Percentiles rank a stretch among this genome's conserved stretches.
These are phyloP conservation scores for Botryotinia calthae DNA, from an alignment of 2,329 filamentous ascomycete species.

Conservation along the genomic window DNA sequence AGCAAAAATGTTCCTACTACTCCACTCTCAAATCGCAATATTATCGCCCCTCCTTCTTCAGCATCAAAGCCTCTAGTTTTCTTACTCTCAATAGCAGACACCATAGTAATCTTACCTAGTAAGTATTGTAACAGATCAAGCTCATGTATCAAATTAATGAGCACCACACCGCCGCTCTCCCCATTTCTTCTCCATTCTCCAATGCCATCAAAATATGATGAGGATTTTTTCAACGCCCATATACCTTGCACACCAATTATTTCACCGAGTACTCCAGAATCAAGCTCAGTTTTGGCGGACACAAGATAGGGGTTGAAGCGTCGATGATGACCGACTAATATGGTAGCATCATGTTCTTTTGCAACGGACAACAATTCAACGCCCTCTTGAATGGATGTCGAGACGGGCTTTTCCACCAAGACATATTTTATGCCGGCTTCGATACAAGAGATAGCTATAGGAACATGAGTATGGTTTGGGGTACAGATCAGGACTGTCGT, in stretches of 20 bases:
- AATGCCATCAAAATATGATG: slow-evolving; percentile 49
- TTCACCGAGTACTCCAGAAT: slow-evolving; percentile 43
- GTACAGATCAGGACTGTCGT: slow-evolving; percentile 47
- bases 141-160: slow-evolving; percentile 50
- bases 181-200: slow-evolving; percentile 48
- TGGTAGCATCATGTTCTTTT: neutral
- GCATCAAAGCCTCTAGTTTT: neutral
- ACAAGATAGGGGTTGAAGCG: slow-evolving; percentile 1
- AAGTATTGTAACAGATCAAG: neutral
- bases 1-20: neutral
- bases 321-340: neutral
- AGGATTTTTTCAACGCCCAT: slow-evolving; percentile 53
- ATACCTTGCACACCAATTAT: slow-evolving; percentile 54
- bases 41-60: neutral
- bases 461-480: neutral
- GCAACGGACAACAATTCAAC: slow-evolving; percentile 34
- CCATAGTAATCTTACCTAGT: neutral
- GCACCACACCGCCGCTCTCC: slow-evolving; percentile 47
- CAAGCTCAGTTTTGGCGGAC: neutral
- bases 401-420: slow-evolving; percentile 57
- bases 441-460: slow-evolving; percentile 50
- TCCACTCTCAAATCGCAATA: neutral
- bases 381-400: slow-evolving; percentile 44
- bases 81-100: neutral
- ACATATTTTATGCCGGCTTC: slow-evolving; percentile 47